phyloP scores from a whole-genome alignment of 768 basidiomycete species.

The Thelephora ganbajun region DNA sequence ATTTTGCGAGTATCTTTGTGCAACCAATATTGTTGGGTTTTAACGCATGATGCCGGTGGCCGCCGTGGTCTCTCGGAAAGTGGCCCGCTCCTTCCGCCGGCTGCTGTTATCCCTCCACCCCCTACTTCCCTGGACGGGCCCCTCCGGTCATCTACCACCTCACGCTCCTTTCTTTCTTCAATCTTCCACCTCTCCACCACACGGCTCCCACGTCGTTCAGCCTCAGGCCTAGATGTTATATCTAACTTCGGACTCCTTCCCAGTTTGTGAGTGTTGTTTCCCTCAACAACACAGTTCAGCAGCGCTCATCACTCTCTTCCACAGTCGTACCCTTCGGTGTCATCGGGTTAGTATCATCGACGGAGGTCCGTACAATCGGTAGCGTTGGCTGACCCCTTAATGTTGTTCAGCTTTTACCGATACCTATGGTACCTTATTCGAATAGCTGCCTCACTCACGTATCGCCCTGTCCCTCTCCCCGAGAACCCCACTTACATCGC shows the following conservation, averaged over 20 bases:
- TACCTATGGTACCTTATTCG: slow-evolving; percentile 91
- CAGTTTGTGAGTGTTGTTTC: slow-evolving; percentile 55
- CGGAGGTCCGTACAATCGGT: neutral
- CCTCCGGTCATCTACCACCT: neutral
- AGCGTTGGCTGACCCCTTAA: slow-evolving; percentile 2
- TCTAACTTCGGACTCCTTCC: slow-evolving; percentile 82
- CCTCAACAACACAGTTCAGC: slow-evolving; percentile 1
- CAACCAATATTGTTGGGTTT: too few relatives aligned
- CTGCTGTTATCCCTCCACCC: too few relatives aligned
- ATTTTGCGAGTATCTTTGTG: too few relatives aligned
- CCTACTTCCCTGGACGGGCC: too few relatives aligned
- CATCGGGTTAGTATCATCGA: slow-evolving; percentile 45
- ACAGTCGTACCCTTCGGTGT: slow-evolving; percentile 82
- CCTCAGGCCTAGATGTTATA: slow-evolving; percentile 46
- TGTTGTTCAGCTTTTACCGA: slow-evolving; percentile 61
- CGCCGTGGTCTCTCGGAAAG: too few relatives aligned
- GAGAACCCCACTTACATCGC: slow-evolving; percentile 85
- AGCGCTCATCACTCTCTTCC: slow-evolving; percentile 5
- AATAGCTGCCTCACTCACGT: slow-evolving; percentile 60
- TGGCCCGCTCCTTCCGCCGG: too few relatives aligned
- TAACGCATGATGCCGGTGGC: too few relatives aligned
- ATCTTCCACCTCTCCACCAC: too few relatives aligned
- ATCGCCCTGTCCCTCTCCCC: slow-evolving; percentile 81
- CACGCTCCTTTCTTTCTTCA: neutral
- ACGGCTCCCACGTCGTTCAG: neutral